Conservation (phyloP, 306 rosid genomes). For the Geum urbanum region DNA sequence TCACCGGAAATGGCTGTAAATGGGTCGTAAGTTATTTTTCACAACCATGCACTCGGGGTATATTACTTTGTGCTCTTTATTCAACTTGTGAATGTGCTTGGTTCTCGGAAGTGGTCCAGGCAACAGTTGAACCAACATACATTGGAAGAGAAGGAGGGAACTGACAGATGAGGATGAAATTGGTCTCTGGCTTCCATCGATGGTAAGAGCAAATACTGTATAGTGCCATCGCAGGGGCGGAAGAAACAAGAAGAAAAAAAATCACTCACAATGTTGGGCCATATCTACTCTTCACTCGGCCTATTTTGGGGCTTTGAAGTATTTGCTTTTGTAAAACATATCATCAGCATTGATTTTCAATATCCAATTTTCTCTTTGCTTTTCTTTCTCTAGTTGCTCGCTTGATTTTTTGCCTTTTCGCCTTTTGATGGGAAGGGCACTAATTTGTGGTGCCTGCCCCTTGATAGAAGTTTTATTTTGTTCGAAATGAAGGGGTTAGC, state of each 20-base stretch:
- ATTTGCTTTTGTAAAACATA: constrained; percentile 48
- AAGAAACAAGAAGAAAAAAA: constrained; percentile 20
- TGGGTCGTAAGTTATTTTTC: constrained; percentile 52
- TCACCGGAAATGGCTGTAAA: constrained; percentile 93
- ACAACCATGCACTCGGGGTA: constrained; percentile 15
- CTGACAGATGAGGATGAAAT: constrained; percentile 32
- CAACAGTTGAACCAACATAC: constrained; percentile 26
- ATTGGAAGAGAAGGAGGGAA: constrained; percentile 26
- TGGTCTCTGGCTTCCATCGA: constrained; percentile 35
- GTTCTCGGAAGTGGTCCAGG: constrained; percentile 35
- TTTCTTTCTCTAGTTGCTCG: constrained; percentile 18
- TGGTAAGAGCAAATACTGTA: constrained; percentile 50
- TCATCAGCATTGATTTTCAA: constrained; percentile 44
- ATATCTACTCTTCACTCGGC: constrained; percentile 29
- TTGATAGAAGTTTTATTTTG: constrained; percentile 9
- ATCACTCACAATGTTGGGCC: constrained; percentile 34
- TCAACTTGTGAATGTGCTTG: constrained; percentile 37
- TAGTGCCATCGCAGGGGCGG: constrained; percentile 36
- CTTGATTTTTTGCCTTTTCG: constrained; percentile 4
- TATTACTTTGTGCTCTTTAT: constrained; percentile 20
- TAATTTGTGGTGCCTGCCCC: constrained; percentile 20
- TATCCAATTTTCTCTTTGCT: constrained; percentile 29
- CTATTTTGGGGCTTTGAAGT: constrained; percentile 36
- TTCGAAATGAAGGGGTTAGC: constrained; percentile 23
- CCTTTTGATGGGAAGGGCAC: constrained; percentile 41